Conservation (phyloP, 2,329 filamentous ascomycete species). For the Aureobasidium sp. region DNA sequence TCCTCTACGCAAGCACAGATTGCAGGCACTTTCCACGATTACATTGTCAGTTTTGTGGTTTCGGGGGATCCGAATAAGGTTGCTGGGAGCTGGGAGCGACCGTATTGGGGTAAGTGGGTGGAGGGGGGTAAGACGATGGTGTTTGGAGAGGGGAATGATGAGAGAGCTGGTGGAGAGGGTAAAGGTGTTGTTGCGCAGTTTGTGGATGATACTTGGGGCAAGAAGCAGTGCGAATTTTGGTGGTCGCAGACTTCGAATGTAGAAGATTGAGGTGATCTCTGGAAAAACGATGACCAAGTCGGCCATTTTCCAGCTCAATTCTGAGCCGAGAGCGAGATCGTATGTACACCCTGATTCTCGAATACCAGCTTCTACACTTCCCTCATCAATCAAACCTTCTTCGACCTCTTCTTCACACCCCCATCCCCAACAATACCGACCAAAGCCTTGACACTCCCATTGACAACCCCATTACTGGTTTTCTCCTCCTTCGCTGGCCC, state of each 20-base stretch:
- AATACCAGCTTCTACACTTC: no score
- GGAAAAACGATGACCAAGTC: no score
- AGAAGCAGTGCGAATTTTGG: conserved; percentile 53
- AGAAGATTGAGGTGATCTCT: no score
- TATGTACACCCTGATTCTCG: no score
- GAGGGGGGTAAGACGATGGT: conserved; percentile 35
- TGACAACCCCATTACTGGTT: not conserved
- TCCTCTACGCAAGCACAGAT: conserved; percentile 27
- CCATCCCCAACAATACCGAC: not conserved
- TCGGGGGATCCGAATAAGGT: conserved; percentile 29
- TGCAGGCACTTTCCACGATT: conserved; percentile 28
- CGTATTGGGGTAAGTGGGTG: conserved; percentile 24
- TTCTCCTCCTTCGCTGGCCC: not conserved
- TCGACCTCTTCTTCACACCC: not conserved
- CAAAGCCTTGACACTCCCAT: not conserved
- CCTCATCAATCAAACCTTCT: not conserved
- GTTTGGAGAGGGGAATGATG: conserved; percentile 56
- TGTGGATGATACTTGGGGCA: conserved; percentile 39
- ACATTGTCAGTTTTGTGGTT: conserved; percentile 29
- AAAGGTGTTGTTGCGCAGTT: conserved; percentile 41
- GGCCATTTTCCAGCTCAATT: no score
- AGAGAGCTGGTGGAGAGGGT: conserved; percentile 35
- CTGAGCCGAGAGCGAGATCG: no score
- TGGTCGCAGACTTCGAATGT: conserved; percentile 34
- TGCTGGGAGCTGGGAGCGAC: conserved; percentile 21